Evolutionary conservation across 2,329 filamentous ascomycete species (phyloP), one percentile per base, ranked within the genome.

Genomic region (Bisporella sp.): DNA sequence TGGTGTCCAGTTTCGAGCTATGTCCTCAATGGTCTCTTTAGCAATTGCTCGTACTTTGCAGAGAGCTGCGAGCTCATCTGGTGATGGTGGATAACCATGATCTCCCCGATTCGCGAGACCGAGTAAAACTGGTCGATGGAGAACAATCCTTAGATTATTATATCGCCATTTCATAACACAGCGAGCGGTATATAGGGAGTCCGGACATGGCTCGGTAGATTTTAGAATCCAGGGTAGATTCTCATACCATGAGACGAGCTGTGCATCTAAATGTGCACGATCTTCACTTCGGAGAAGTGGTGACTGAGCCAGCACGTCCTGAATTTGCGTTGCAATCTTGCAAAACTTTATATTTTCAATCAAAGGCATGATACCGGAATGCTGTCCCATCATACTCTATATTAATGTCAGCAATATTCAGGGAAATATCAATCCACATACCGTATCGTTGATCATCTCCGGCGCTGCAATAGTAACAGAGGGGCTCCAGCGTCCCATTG

Each of bases 151-250:
- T 44, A 89, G 76, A 59, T 89, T 89, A 62, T 87, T 82, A 63
- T 87, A 91, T 11, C 87, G 78, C 87, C 87, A 91, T 65, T 87
- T 86, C 83, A 90, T 89, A 59, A 90, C 78, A 55, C 81, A 81
- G 46, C 86, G 77, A 1, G 84, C 80, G 45, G 85, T 84, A 55
- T 81, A 81, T 13, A 90, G 76, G 2, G 84, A 80, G 57, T 87
- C 83, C 0, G 84, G 81, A 62, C 84, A 87, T 7, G 83, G 79
- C 50, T 89, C 82, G 8, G 72, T 78, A 21, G 80, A 78, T 57
- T 79, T 74, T 33, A 85, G 71, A 11, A 85, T 72, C 72, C 79
- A 79, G 4, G 85, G 87, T 1, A 90, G 75, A 46, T 78, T 81
- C 50, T 81, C 79, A 66, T 87, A 83, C 87, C 87, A 91, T 59